These are phyloP conservation scores for Mayamaea pseudoterrestris DNA, from an alignment of 108 stramenopile species.

Conservation along the genomic window DNA sequence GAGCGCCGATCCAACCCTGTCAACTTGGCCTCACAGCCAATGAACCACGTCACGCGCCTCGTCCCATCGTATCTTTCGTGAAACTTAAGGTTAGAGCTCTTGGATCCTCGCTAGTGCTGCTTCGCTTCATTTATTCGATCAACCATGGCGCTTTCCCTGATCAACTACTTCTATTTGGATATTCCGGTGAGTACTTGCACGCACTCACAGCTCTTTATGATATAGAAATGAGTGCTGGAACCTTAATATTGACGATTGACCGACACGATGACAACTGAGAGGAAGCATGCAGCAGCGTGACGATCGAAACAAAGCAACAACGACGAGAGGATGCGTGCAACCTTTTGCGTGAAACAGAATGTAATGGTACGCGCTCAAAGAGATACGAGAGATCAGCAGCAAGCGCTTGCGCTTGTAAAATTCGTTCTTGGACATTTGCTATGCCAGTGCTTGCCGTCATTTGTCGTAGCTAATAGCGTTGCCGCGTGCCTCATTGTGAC, in stretches of 20 bases:
- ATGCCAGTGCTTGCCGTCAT: neutral
- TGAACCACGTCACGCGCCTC: neutral
- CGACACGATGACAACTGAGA: constrained; percentile 1
- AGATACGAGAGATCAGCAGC: too few species aligned
- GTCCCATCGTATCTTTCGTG: neutral
- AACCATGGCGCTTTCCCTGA: constrained; percentile 25
- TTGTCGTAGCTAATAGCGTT: neutral
- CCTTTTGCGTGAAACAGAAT: too few species aligned
- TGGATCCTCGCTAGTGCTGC: neutral
- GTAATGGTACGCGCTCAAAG: too few species aligned
- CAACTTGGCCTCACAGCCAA: neutral
- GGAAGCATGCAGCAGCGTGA: too few species aligned
- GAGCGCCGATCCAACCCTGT: neutral
- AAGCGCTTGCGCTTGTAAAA: too few species aligned
- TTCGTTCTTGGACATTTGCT: neutral
- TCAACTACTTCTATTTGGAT: constrained; percentile 23
- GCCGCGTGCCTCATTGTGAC: neutral
- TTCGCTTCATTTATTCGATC: neutral
- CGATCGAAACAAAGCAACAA: too few species aligned
- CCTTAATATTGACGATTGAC: neutral
- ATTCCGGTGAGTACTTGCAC: constrained; percentile 16
- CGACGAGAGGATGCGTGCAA: too few species aligned
- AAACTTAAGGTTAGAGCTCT: neutral
- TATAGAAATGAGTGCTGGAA: neutral
- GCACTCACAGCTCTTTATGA: neutral